Evolutionary conservation across 345 rosid genomes (phyloP).

Genomic region (Brassica juncea): DNA sequence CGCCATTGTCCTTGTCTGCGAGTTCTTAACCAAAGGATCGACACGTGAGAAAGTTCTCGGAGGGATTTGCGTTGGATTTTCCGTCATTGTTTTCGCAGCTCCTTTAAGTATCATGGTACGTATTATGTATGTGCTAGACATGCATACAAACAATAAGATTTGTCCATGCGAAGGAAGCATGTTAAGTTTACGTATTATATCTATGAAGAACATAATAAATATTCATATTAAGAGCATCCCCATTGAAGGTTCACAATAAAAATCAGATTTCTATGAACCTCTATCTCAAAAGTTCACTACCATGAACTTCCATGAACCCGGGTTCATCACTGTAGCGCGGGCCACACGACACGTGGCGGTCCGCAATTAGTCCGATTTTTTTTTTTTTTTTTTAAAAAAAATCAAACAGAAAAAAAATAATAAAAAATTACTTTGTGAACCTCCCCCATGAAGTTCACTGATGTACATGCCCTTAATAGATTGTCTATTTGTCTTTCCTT

Average conservation of each 20-base stretch:
- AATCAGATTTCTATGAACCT: too few relatives aligned
- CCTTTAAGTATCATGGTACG: slow-evolving; percentile 63
- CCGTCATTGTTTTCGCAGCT: slow-evolving; percentile 58
- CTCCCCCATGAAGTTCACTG: too few relatives aligned
- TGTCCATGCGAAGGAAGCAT: neutral
- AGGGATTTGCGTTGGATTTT: slow-evolving; percentile 51
- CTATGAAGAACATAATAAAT: slow-evolving; percentile 11
- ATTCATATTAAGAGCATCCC: neutral
- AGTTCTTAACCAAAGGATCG: slow-evolving; percentile 46
- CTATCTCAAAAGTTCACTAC: too few relatives aligned
- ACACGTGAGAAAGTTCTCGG: slow-evolving; percentile 50
- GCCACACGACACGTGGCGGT: too few relatives aligned
- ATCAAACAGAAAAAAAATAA: too few relatives aligned
- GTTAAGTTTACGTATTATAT: slow-evolving; percentile 7
- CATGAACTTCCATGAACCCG: too few relatives aligned
- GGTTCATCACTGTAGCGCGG: too few relatives aligned
- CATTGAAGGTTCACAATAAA: too few relatives aligned
- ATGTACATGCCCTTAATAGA: neutral
- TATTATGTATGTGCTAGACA: neutral
- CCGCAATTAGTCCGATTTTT: too few relatives aligned
- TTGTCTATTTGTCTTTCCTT: neutral
- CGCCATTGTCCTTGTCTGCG: slow-evolving; percentile 43
- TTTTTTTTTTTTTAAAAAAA: too few relatives aligned
- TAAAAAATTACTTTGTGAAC: too few relatives aligned
- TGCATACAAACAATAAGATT: neutral